A percentile compares a stretch with the other conserved stretches of the same genome.
Evolutionary conservation across 768 basidiomycete species (phyloP).

Genomic region (Phaeotremella fagi): DNA sequence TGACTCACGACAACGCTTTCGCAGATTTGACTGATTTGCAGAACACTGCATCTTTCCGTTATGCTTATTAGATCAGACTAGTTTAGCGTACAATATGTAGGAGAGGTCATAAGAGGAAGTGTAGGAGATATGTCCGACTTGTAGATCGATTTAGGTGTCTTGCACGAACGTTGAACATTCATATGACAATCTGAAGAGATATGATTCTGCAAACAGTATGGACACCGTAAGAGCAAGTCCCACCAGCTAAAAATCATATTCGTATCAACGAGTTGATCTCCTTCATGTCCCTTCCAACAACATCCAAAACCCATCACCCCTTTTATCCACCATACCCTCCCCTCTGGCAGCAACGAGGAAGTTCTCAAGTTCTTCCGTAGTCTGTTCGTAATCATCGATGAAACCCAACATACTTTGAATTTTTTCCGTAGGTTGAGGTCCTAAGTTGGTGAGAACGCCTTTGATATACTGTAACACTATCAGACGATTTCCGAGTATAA

Average conservation of each 20-base stretch:
- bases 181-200: too few species aligned
- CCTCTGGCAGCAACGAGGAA: slow-evolving; percentile 77
- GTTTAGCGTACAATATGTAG: too few species aligned
- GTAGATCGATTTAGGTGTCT: too few species aligned
- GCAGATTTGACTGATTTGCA: slow-evolving; percentile 55
- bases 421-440: slow-evolving; percentile 66
- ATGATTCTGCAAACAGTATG: too few species aligned
- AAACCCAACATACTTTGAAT: slow-evolving; percentile 85
- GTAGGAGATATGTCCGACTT: too few species aligned
- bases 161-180: too few species aligned
- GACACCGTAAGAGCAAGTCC: too few species aligned
- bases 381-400: slow-evolving; percentile 74
- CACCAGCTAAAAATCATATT: too few species aligned
- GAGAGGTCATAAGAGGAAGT: too few species aligned
- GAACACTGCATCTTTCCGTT: slow-evolving; percentile 51
- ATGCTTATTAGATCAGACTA: slow-evolving; percentile 28
- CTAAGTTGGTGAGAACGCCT: slow-evolving; percentile 86
- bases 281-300: not conserved
- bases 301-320: slow-evolving; percentile 61
- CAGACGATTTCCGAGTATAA: too few species aligned
- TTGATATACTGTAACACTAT: slow-evolving; percentile 76
- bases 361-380: slow-evolving; percentile 66
- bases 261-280: too few species aligned
- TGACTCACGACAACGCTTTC: slow-evolving; percentile 52
- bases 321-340: slow-evolving; percentile 67